A percentile compares a stretch with the other conserved stretches of the same genome.
phyloP scores from a whole-genome alignment of 2,329 filamentous ascomycete genomes.

The Diaporthe sp. region DNA sequence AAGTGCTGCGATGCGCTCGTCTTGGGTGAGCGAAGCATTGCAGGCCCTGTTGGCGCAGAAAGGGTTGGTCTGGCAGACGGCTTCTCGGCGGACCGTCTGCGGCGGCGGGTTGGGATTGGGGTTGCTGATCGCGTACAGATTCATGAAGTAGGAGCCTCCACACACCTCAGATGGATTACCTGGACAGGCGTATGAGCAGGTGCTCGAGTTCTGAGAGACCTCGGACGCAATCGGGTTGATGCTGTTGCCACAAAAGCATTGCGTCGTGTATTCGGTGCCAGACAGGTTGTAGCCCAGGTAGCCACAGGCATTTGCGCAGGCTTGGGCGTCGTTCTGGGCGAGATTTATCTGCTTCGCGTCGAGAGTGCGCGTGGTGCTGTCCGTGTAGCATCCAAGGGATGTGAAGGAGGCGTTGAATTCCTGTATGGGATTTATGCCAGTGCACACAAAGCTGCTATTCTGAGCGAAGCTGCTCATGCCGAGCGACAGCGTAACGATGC shows the following conservation, averaged over 20 bases:
- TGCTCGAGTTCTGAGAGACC: not conserved
- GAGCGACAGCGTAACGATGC: not conserved
- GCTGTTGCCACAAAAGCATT: conserved; percentile 1
- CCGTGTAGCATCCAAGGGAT: not conserved
- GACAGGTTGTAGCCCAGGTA: not conserved
- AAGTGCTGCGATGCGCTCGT: not conserved
- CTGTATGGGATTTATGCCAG: not conserved
- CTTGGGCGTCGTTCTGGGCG: not conserved
- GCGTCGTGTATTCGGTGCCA: not conserved
- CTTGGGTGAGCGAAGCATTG: not conserved
- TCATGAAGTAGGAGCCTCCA: not conserved
- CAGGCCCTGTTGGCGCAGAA: not conserved
- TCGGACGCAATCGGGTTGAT: not conserved
- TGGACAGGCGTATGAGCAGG: not conserved
- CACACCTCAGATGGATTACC: not conserved
- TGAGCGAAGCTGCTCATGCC: not conserved
- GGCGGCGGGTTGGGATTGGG: not conserved
- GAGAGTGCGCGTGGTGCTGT: not conserved
- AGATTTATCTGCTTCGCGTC: not conserved
- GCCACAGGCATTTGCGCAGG: not conserved
- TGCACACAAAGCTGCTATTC: not conserved
- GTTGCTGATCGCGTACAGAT: not conserved
- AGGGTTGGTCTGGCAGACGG: not conserved
- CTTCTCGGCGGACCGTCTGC: not conserved
- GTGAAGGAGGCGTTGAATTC: not conserved